Evolutionary conservation across 1,284 basidiomycete species (phyloP), one percentile per base, ranked within the genome.

Genomic region (Fistulina hepatica): DNA sequence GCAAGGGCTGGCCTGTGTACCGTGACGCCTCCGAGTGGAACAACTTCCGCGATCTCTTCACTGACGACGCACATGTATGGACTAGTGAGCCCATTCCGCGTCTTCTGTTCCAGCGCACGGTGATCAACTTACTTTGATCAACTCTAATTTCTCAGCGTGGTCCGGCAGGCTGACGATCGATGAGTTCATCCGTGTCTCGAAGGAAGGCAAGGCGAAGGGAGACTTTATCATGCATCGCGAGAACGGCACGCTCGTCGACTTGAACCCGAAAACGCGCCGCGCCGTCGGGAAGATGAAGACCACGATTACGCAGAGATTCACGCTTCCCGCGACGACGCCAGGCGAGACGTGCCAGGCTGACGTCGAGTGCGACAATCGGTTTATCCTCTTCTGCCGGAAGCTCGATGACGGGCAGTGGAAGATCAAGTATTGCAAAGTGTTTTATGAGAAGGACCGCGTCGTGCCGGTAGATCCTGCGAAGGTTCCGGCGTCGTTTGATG

Each of bases 221-320:
- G 48, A 41, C 13, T 35, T 21, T 11, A 50, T 48, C n/a, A 48
- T 48, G 48, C 46, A 50, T 19, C 42, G 46, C 6, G 36, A 46
- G 5, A 46, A 49, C 17, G 48, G 48, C 1, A 43, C 42, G 2
- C 46, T 46, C 7, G 46, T 49, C 8, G 48, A 49, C 33, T 16
- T 46, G 11, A 36, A 37, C 2, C 42, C 36, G 9, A 41, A 6
- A 4, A n/a, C n/a, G n/a, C n/a, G n/a, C n/a, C 37, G 48, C 5
- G 48, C 46, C 16, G 48, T 49, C 1, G 48, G 47, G 20, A 49
- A 49, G 44, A 49, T 49, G 48, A 49, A 49, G 33, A 44, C 48
- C 9, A 49, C 48, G 2, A 49, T 49, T n/a, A 46, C 46, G 4
- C 48, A 49, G 37, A 40, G 48, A 8, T 47, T 49, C 27, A 34